Base-by-base conservation (phyloP, 495 filamentous ascomycete species). In the Penicillium coffeae region DNA sequence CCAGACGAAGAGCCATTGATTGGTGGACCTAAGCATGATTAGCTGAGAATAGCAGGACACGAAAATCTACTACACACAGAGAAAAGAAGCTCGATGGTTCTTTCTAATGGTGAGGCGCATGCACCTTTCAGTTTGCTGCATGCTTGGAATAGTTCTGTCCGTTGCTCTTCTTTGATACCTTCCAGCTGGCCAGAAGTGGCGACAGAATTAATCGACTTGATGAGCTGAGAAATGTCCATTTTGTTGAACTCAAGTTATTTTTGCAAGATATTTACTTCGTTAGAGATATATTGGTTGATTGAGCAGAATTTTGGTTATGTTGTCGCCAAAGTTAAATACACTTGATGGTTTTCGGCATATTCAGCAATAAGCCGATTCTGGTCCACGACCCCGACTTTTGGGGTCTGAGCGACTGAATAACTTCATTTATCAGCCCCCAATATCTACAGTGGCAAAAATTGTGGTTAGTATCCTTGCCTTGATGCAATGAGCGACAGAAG, bases 1-100 rank as follows among this genome's bases (percentile, higher is more conserved):
- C 41, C 8, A 44, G 21, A 18, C 41, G 41, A 20, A 44, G 10
- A 13, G 27, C 41, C 41, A 44, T 44, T 13, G 41, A 21, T 34
- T 44, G 41, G 27, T 44, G 41, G 15, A 13, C 41, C 41, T 44
- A 14, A n/a, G 20, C 2, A 9, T 20, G 8, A 13, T 44, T 10
- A 44, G 27, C 27, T 19, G 20, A 13, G 15, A 13, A 21, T 13
- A 1, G 21, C 21, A 4, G 5, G 13, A 41, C n/a, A 20, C 1
- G 18, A 41, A 5, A 10, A 20, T 8, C 1, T 14, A 14, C 8
- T 4, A 30, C 25, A 10, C 5, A 44, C 41, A 10, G 41, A 14
- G 32, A 44, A 44, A 21, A 44, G 41, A 19, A 44, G 27, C 12
- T 44, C 16, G 14, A 44, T 8, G 3, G 41, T 44, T 15, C 32